Evolutionary conservation across 257 asterid species (phyloP).

Genomic region (Craterostigma plantagineum): DNA sequence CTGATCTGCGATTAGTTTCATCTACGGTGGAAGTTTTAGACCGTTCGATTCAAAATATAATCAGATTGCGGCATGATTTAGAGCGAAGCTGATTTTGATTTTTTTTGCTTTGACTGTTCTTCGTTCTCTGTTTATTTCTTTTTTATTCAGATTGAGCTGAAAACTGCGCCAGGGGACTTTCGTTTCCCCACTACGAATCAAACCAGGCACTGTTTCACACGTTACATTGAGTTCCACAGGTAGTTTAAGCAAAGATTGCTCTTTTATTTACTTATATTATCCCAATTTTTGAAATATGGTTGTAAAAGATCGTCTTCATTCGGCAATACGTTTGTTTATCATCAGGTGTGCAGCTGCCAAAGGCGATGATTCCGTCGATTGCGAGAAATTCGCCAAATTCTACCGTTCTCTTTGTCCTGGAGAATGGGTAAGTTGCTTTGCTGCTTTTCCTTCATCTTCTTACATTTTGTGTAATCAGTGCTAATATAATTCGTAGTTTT

Average conservation of each 20-base stretch:
- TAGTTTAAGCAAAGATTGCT: constrained; percentile 9
- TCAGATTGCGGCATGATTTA: neutral
- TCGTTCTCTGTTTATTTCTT: neutral
- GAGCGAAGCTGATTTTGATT: neutral
- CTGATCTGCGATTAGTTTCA: neutral
- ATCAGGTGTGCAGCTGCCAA: constrained; percentile 40
- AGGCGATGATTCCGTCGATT: constrained; percentile 38
- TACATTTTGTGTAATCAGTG: too few relatives aligned
- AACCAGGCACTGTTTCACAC: constrained; percentile 87
- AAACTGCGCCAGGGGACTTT: constrained; percentile 86
- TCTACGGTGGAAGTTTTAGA: neutral
- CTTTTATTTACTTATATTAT: neutral
- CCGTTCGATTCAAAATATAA: too few relatives aligned
- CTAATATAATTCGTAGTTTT: too few relatives aligned
- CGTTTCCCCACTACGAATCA: constrained; percentile 96
- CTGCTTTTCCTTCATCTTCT: neutral
- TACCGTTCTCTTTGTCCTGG: constrained; percentile 62
- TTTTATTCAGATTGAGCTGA: constrained; percentile 61
- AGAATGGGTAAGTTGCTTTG: constrained; percentile 42
- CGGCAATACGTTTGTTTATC: too few relatives aligned
- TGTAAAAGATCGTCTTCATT: too few relatives aligned
- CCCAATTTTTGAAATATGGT: too few relatives aligned
- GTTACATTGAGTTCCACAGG: constrained; percentile 85
- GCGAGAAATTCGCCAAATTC: constrained; percentile 37
- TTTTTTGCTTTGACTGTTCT: neutral